These are phyloP conservation scores for Botryobasidium botryosum DNA, from an alignment of 768 basidiomycete genomes.

Conservation along the genomic window DNA sequence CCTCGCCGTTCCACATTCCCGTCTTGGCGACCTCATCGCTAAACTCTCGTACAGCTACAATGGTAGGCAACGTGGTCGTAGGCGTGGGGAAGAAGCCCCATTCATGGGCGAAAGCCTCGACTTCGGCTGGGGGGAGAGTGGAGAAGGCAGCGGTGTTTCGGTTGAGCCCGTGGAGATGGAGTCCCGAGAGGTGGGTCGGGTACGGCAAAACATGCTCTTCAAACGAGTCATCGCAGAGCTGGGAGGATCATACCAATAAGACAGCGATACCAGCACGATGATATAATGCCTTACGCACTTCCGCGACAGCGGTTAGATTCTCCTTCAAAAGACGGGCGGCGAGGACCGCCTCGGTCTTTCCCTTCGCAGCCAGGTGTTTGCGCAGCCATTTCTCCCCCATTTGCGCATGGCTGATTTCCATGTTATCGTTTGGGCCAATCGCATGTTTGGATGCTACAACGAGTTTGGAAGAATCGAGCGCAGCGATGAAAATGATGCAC, in stretches of 20 bases:
- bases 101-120: constrained; percentile 67
- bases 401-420: constrained; percentile 50
- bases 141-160: constrained; percentile 43
- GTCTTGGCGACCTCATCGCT: constrained; percentile 45
- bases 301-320: constrained; percentile 79
- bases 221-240: constrained; percentile 96
- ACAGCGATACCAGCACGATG: not conserved
- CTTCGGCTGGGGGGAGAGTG: constrained; percentile 46
- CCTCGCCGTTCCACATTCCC: constrained; percentile 68
- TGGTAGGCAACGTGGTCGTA: constrained; percentile 35
- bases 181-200: constrained; percentile 63
- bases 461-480: constrained; percentile 55
- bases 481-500: constrained; percentile 89
- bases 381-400: constrained; percentile 73
- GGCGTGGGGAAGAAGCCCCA: constrained; percentile 84
- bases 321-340: constrained; percentile 61
- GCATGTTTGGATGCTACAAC: constrained; percentile 89
- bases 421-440: constrained; percentile 38
- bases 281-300: constrained; percentile 34
- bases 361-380: constrained; percentile 41
- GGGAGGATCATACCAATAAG: not conserved
- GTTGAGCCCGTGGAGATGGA: constrained; percentile 90
- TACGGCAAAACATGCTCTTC: constrained; percentile 92
- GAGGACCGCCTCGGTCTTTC: constrained; percentile 55
- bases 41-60: constrained; percentile 56